Percentiles rank a stretch among this genome's conserved stretches.
Conservation (phyloP, 805 yeast genomes). For the Lachancea sp. region DNA sequence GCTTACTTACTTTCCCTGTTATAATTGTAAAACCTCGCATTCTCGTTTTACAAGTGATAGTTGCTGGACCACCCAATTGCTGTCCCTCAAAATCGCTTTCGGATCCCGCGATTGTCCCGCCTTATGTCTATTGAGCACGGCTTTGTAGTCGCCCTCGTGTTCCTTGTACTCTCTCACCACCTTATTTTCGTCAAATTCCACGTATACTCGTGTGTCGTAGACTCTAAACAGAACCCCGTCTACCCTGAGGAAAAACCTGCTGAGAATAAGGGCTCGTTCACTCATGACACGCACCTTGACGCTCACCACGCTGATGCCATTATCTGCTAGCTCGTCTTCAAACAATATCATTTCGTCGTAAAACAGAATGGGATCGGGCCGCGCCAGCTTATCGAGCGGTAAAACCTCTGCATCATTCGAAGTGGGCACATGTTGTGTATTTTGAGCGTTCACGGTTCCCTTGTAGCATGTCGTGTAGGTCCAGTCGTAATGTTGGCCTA, state of each 20-base stretch:
- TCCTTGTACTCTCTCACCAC: slow-evolving; percentile 74
- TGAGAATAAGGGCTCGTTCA: slow-evolving; percentile 62
- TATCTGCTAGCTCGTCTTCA: slow-evolving; percentile 96
- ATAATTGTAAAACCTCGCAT: slow-evolving; percentile 27
- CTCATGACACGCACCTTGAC: slow-evolving; percentile 88
- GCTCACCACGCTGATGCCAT: slow-evolving; percentile 76
- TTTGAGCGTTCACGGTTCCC: slow-evolving; percentile 42
- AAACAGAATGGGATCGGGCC: slow-evolving; percentile 79
- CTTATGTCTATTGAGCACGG: slow-evolving; percentile 39
- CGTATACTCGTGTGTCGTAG: slow-evolving; percentile 75
- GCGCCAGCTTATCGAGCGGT: slow-evolving; percentile 63
- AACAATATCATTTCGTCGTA: slow-evolving; percentile 83
- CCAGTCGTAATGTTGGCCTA: slow-evolving; percentile 91
- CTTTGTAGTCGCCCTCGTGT: slow-evolving; percentile 51
- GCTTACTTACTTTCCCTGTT: neutral
- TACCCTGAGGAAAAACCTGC: slow-evolving; percentile 77
- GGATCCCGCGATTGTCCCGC: slow-evolving; percentile 47
- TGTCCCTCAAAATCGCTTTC: slow-evolving; percentile 66
- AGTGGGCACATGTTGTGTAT: slow-evolving; percentile 8
- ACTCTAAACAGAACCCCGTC: slow-evolving; percentile 84
- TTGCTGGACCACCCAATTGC: slow-evolving; percentile 74
- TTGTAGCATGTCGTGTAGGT: slow-evolving; percentile 78
- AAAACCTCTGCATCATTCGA: slow-evolving; percentile 37
- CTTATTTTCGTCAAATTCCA: slow-evolving; percentile 52
- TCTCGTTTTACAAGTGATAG: slow-evolving; percentile 41